Evolutionary conservation across 768 basidiomycete genomes (phyloP), one percentile per base, ranked within the genome.

Genomic region (Mycena albidolilacea): DNA sequence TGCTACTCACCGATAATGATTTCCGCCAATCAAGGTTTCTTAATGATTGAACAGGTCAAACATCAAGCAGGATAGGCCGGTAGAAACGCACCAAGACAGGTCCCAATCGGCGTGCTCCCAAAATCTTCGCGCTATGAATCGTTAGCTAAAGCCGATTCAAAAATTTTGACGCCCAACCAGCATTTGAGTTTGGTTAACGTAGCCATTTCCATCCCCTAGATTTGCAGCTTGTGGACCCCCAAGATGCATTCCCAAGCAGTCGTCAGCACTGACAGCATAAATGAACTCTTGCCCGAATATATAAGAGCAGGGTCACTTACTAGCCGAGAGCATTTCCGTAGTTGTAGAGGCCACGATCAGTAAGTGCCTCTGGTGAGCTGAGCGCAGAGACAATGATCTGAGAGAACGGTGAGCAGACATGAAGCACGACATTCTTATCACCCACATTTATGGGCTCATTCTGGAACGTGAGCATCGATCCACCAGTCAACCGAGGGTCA

Each of bases 121-220:
- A 19, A 74, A 79, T 10, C 15, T 43, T 70, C 17, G 79, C 39
- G 74, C 71, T 67, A 7, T 80, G 83, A 63, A 79, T 85, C 69
- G 15, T 86, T 86, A 71, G 85, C 77, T 44, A 87, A 83, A 64
- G 21, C 15, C 37, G 4, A 9, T 39, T 35, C 7, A 85, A 75
- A 37, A 81, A 52, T 48, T 38, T 8, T 1, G 39, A 38, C 10
- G 23, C 58, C 73, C 11, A 3, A 69, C 73, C 68, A 71, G 57
- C 73, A 74, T 70, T 21, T 67, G 65, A 3, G 84, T 84, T 72
- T 88, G 87, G 63, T 86, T 82, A 58, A 85, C 81, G 70, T 73
- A 81, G 8, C 84, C 84, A 48, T 87, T 81, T 1, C 87, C 87
- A 58, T 89, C 88, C 0, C 88, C 88, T 1, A 88, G 80, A 74